Conservation (phyloP, 495 filamentous ascomycete species). For the Umbilicaria muhlenbergii region DNA sequence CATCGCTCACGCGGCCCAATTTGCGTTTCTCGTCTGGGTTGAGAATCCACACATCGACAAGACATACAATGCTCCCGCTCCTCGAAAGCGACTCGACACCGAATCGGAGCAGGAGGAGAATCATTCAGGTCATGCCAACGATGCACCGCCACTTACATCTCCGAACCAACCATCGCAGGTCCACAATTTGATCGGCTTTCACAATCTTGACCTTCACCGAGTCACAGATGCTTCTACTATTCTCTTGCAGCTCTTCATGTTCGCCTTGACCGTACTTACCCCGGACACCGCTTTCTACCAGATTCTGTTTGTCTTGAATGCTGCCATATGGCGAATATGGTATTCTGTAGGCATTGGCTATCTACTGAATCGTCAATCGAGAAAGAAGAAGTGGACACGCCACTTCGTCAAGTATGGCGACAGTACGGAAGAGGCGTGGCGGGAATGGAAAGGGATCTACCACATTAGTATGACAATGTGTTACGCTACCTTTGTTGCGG, state of each 20-base stretch:
- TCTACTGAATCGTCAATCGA: conserved; percentile 72
- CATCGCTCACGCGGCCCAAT: conserved; percentile 84
- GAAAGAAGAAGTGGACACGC: conserved; percentile 80
- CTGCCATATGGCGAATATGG: conserved; percentile 76
- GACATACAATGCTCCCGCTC: conserved; percentile 83
- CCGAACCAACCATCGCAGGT: conserved; percentile 42
- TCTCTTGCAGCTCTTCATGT: conserved; percentile 57
- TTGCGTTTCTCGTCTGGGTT: conserved; percentile 74
- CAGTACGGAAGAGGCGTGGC: conserved; percentile 79
- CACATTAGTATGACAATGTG: conserved; percentile 83
- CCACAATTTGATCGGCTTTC: conserved; percentile 64
- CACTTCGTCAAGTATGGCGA: conserved; percentile 97
- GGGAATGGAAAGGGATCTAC: conserved; percentile 94
- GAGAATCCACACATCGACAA: conserved; percentile 98
- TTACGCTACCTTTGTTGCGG: conserved; percentile 75
- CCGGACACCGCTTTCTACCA: conserved; percentile 62
- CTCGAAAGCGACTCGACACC: conserved; percentile 40
- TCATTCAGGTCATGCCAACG: conserved; percentile 12
- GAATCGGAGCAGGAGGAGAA: conserved; percentile 20
- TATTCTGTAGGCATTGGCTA: conserved; percentile 78
- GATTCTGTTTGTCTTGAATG: conserved; percentile 65
- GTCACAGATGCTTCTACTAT: conserved; percentile 68
- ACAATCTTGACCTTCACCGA: conserved; percentile 77
- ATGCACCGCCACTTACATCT: conserved; percentile 18
- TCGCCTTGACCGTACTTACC: conserved; percentile 54